A percentile compares a stretch with the other conserved stretches of the same genome.
phyloP scores from a whole-genome alignment of 148 eudicot genomes.

The Rhododendron ferrugineum region DNA sequence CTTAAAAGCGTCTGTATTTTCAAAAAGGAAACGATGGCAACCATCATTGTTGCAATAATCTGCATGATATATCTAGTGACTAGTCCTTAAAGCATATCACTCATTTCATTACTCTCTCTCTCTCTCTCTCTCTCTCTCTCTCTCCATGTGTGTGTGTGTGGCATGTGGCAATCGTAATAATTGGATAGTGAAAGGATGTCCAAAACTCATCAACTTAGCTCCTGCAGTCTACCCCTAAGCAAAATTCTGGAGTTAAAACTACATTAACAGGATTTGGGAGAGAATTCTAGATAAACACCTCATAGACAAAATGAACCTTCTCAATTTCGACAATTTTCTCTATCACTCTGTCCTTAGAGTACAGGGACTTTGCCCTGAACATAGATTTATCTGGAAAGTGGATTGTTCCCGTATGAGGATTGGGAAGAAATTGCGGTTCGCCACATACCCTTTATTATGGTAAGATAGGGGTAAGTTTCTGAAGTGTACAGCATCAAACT shows the following conservation, averaged over 20 bases:
- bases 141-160: neutral
- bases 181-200: neutral
- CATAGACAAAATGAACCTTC: neutral
- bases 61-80: too few species aligned
- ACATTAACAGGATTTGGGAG: neutral
- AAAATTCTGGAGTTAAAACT: neutral
- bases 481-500: neutral
- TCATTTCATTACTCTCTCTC: neutral
- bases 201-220: neutral
- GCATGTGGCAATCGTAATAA: neutral
- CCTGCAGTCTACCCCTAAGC: neutral
- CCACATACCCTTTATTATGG: too few species aligned
- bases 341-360: neutral
- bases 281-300: neutral
- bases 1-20: neutral
- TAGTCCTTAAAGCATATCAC: neutral
- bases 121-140: too few species aligned
- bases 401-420: too few species aligned
- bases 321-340: neutral
- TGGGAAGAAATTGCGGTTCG: too few species aligned
- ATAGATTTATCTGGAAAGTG: too few species aligned
- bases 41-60: too few species aligned
- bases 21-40: neutral
- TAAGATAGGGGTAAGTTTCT: too few species aligned
- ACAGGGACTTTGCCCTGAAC: neutral